phyloP scores from a whole-genome alignment of 139 green algal species.

The Chlorella sp. region DNA sequence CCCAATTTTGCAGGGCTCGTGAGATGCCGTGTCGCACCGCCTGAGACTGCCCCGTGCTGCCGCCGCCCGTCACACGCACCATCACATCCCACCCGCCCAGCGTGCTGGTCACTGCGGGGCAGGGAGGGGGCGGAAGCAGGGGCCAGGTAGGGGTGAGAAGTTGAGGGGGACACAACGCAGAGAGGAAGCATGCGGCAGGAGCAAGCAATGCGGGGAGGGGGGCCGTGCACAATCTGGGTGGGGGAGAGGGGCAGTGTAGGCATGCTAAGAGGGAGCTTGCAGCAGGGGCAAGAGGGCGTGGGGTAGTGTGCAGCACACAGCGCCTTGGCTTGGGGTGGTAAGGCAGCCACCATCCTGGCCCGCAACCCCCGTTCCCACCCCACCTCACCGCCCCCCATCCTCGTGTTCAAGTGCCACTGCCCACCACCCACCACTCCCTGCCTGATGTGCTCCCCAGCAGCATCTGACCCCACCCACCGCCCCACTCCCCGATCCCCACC shows the following conservation, averaged over 20 bases:
- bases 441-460: too few relatives aligned
- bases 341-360: neutral
- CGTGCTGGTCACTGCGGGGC: constrained; percentile 56
- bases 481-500: too few relatives aligned
- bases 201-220: too few relatives aligned
- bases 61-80: constrained; percentile 64
- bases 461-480: too few relatives aligned
- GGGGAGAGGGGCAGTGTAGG: too few relatives aligned
- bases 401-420: too few relatives aligned
- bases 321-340: neutral
- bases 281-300: too few relatives aligned
- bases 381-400: neutral
- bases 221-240: too few relatives aligned
- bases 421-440: too few relatives aligned
- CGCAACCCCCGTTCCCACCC: neutral
- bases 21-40: constrained; percentile 87
- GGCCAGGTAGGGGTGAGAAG: neutral
- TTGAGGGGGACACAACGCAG: neutral
- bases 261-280: too few relatives aligned
- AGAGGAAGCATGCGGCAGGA: too few relatives aligned
- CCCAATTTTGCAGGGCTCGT: constrained; percentile 78
- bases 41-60: constrained; percentile 73
- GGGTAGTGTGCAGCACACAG: neutral
- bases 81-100: constrained; percentile 76
- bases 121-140: neutral